Conservation (phyloP, 2,329 filamentous ascomycete species). For the Aspergillus caelatus region DNA sequence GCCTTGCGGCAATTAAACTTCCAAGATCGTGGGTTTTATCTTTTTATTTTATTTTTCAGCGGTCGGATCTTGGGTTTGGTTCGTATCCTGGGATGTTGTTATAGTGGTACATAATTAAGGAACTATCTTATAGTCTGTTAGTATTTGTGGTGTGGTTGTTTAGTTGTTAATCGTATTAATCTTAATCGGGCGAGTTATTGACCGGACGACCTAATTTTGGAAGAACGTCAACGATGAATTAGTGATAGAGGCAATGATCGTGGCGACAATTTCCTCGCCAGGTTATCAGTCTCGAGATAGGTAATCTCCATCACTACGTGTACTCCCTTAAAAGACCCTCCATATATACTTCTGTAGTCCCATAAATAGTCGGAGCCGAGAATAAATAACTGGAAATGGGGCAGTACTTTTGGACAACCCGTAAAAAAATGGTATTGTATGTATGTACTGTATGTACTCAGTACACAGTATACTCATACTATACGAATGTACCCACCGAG, state of each 20-base stretch:
- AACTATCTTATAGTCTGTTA: background rate
- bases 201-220: background rate
- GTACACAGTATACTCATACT: too few species aligned
- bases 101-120: background rate
- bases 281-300: too few species aligned
- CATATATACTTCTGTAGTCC: background rate
- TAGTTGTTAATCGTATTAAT: background rate
- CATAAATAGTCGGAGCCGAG: background rate
- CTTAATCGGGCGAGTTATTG: background rate
- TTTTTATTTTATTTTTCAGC: background rate
- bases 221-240: background rate
- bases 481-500: too few species aligned
- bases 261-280: background rate
- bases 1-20: slow-evolving; percentile 2
- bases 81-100: background rate
- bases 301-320: background rate
- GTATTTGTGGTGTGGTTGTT: background rate
- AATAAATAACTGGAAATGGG: background rate
- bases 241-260: background rate
- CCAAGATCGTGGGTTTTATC: background rate
- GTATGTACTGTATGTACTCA: too few species aligned
- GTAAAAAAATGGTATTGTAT: background rate
- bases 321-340: background rate
- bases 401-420: background rate
- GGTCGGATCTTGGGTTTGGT: background rate